Percentiles rank a stretch among this genome's conserved stretches.
Evolutionary conservation across 1,139 yeast genomes (phyloP).

Genomic region (Pichia inconspicua): DNA sequence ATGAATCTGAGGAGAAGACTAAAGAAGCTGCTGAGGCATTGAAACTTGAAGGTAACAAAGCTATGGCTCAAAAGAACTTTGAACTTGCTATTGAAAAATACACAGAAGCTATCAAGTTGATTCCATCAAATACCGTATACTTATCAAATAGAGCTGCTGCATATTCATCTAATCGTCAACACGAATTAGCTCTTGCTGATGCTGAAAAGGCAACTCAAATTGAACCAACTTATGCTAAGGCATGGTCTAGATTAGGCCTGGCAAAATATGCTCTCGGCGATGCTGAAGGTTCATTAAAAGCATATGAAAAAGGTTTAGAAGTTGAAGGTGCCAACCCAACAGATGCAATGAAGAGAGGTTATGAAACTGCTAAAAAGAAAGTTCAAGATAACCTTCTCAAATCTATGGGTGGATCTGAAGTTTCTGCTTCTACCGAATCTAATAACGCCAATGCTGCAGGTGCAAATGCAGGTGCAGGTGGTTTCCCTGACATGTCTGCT

Average conservation of each 20-base stretch:
- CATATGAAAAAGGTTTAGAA: constrained; percentile 80
- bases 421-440: constrained; percentile 25
- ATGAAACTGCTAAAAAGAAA: constrained; percentile 84
- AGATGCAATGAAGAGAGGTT: constrained; percentile 89
- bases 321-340: constrained; percentile 80
- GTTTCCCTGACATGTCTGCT: constrained; percentile 63
- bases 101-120: constrained; percentile 69
- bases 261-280: constrained; percentile 89
- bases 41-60: constrained; percentile 83
- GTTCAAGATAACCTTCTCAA: constrained; percentile 65
- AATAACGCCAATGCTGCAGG: constrained; percentile 15
- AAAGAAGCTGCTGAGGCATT: constrained; percentile 73
- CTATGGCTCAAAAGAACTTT: constrained; percentile 76
- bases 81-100: constrained; percentile 66
- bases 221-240: constrained; percentile 80
- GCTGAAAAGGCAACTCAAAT: constrained; percentile 73
- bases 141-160: constrained; percentile 97
- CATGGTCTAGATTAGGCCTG: constrained; percentile 90
- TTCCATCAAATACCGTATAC: constrained; percentile 72
- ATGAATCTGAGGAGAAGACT: constrained; percentile 39
- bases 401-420: constrained; percentile 26
- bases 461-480: constrained; percentile 38
- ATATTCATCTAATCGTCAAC: constrained; percentile 68
- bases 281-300: constrained; percentile 81
- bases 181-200: constrained; percentile 72